Evolutionary conservation across 2,329 filamentous ascomycete species (phyloP).

Genomic region (Neurospora crassa): DNA sequence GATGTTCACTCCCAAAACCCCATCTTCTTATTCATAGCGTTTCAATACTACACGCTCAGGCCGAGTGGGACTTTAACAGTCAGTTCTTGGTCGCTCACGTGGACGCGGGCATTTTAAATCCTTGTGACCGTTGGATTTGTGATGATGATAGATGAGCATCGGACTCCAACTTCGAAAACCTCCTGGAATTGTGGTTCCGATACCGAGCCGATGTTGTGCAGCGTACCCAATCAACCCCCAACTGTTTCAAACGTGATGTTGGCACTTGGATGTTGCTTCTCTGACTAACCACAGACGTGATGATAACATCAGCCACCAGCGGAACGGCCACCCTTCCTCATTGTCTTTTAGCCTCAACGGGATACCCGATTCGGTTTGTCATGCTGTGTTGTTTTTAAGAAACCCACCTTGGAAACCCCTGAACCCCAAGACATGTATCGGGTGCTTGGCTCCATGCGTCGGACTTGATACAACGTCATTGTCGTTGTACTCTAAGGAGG

Average conservation of each 20-base stretch:
- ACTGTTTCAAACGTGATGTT: background rate
- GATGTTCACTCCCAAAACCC: background rate
- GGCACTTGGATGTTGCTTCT: background rate
- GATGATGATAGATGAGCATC: background rate
- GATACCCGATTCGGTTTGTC: background rate
- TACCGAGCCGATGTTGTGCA: background rate
- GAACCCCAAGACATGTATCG: background rate
- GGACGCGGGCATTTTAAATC: background rate
- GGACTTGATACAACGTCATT: background rate
- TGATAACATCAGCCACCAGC: background rate
- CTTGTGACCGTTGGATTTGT: background rate
- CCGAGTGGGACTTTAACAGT: background rate
- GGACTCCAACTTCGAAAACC: background rate
- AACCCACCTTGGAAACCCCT: background rate
- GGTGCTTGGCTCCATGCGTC: background rate
- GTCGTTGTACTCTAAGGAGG: background rate
- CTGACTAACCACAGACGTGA: background rate
- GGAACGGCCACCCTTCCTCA: background rate
- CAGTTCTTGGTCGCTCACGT: background rate
- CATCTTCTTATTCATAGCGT: background rate
- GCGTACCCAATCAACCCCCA: background rate
- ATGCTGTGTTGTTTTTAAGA: background rate
- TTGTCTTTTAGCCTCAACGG: background rate
- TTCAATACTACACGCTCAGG: background rate
- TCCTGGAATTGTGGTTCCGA: background rate